Evolutionary conservation across 2,329 filamentous ascomycete genomes (phyloP), one percentile per base, ranked within the genome.

Genomic region (Aureobasidium sp.): DNA sequence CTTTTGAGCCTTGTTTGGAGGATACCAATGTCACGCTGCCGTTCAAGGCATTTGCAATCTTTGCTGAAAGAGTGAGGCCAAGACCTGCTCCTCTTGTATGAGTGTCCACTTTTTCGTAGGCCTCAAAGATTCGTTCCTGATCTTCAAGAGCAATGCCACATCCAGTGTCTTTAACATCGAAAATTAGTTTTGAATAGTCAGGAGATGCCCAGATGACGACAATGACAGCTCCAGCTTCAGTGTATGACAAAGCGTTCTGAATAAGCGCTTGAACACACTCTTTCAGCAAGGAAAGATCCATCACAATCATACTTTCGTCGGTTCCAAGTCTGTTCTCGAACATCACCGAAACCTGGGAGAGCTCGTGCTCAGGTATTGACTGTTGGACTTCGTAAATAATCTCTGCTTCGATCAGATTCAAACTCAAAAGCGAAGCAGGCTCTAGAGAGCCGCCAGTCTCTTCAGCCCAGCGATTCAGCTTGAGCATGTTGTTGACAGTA

Each of bases 401-500:
- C 20, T 70, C 70, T 5, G 66, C 61, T 59, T 76, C 75, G 10
- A 77, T 65, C 27, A 70, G 67, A 0, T 66, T 66, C 2, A 75
- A 66, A 32, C 70, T 72, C 23, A 73, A 67, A 0, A 74, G 67
- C 2, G 64, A 61, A 3, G 66, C 58, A 3, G 67, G 58, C 26
- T 48, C 42, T n/a, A 56, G 3, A 3, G 26, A 26, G 7, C 41
- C 60, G 7, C 27, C 41, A 12, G 67, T 68, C 47, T 68, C 64
- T 7, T 70, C 71, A 1, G 75, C 72, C 76, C 76, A 79, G 9
- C 73, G 68, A 48, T 74, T 75, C 20, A 75, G 65, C 1, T 74
- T 79, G 36, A 80, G 74, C 66, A 80, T 74, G 53, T 71, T 78
- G 53, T 79, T 79, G 36, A 79, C 74, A 0, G 74, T 79, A 1